Evolutionary conservation across 768 basidiomycete genomes (phyloP), one percentile per base, ranked within the genome.

Genomic region (Mycena rebaudengoi): DNA sequence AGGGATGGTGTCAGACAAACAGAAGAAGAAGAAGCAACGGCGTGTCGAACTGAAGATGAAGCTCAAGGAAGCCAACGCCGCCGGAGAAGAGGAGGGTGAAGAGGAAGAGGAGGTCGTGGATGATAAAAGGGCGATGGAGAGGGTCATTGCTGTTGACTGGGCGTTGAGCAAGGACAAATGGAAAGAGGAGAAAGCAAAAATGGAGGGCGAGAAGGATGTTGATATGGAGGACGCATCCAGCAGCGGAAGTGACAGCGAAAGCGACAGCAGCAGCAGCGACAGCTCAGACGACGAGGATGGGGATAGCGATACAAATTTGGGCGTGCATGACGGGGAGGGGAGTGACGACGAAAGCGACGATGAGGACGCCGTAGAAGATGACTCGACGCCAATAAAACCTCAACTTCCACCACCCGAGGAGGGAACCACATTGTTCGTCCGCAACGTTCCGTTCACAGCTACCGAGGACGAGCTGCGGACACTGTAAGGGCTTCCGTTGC

Each of bases 61-160:
- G 64, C 74, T 71, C 73, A 69, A 67, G 71, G 75, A 72, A 18
- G 59, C 62, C 11, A 61, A 41, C 7, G 32, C 44, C 21, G 51
- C 39, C 25, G 59, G 53, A 49, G 79, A 76, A 20, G 78, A 81
- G 62, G 74, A 76, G 33, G 73, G 75, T 49, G 74, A 75, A 53
- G 75, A 76, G 20, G 79, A 71, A 14, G 80, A 79, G 49, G 74
- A 76, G 37, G 70, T 76, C 62, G 67, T 69, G 41, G 73, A 74
- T 20, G 74, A 76, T 62, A 79, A 78, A 68, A 74, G 71, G 40
- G 74, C 77, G 0, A 78, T 75, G 2, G 87, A 86, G 71, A 82
- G 95, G 53, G 79, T 88, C 16, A 92, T 97, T 37, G 95, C 95
- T 7, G 97, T 99, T 26, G 96, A 98, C 79, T 98, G 95, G 94